phyloP scores from a whole-genome alignment of 2,329 filamentous ascomycete species.

The Graphilbum fragrans region DNA sequence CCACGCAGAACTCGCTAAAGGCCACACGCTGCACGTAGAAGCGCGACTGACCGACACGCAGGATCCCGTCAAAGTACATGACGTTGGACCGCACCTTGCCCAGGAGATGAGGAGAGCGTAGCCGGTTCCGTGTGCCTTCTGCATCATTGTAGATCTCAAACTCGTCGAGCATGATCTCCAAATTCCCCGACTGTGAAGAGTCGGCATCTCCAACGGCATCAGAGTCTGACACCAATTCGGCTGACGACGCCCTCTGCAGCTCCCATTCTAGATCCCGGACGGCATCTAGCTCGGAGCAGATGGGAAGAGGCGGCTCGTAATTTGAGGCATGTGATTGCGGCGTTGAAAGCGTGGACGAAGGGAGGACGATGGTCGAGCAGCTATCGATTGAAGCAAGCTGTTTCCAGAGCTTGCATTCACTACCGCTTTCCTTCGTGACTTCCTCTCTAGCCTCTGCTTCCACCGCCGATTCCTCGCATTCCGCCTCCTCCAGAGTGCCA shows the following conservation, averaged over 20 bases:
- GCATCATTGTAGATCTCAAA: constrained; percentile 44
- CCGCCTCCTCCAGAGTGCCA: too few species aligned
- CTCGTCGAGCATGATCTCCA: constrained; percentile 39
- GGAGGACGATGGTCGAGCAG: constrained; percentile 14
- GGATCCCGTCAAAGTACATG: constrained; percentile 48
- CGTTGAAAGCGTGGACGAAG: constrained; percentile 13
- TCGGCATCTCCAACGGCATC: not conserved
- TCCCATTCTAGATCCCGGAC: constrained; percentile 9
- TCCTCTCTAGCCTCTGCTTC: not conserved
- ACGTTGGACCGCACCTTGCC: constrained; percentile 20
- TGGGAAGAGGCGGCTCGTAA: constrained; percentile 2
- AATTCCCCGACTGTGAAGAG: constrained; percentile 13
- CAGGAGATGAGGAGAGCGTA: constrained; percentile 43
- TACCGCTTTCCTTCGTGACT: not conserved
- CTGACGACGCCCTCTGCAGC: not conserved
- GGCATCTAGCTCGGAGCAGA: not conserved
- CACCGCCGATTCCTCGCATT: too few species aligned
- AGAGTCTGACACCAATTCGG: not conserved
- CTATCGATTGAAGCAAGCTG: too few species aligned
- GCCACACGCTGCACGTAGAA: constrained; percentile 43
- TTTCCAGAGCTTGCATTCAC: too few species aligned
- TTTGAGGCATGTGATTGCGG: constrained; percentile 15
- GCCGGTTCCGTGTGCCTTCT: constrained; percentile 27
- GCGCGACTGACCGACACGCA: constrained; percentile 28
- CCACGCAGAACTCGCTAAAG: constrained; percentile 50